Evolutionary conservation across 2,329 filamentous ascomycete genomes (phyloP), one percentile per base, ranked within the genome.

Genomic region (Xylogone sp.): DNA sequence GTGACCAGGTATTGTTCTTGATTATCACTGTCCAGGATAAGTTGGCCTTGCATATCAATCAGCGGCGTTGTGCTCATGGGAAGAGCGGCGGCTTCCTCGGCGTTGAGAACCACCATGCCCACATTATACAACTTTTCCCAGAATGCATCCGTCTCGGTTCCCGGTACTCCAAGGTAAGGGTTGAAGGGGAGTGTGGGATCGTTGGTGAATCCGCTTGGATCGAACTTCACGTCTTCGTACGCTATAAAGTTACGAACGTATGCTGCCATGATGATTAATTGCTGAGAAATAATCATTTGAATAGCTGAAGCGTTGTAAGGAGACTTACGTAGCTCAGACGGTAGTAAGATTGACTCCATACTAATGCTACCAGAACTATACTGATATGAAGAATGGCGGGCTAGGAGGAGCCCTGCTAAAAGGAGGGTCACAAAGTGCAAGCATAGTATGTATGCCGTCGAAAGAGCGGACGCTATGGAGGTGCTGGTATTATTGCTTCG

Each of bases 1-100:
- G 46, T 47, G 19, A 50, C 49, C 21, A 46, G 29, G 39, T 53
- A 53, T 31, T 47, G 46, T 43, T 49, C 51, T 20, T 53, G 27
- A 31, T 31, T 31, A 31, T 31, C 27, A 7, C 13, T 31, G 27
- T 31, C 27, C 27, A 31, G 27, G 27, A 31, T 31, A 7, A 31
- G 27, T 31, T 13, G 27, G 27, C 27, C 27, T 31, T 31, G 27
- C 27, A 31, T 31, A 13, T 31, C 27, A 8, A 31, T 31, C 27
- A 31, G 27, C 27, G 7, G 27, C 13, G 27, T 31, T 31, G 27
- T 31, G 27, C 27, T 31, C 27, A 31, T 8, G 27, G 27, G 27
- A 13, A 31, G 13, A 13, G 7, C 27, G 7, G 27, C 27, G 27
- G 27, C 27, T 31, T 31, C 27, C 7, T 7, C 27, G 27, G 27